Evolutionary conservation across 352 stramenopile genomes (phyloP).

Genomic region (Pythium rishiriense): DNA sequence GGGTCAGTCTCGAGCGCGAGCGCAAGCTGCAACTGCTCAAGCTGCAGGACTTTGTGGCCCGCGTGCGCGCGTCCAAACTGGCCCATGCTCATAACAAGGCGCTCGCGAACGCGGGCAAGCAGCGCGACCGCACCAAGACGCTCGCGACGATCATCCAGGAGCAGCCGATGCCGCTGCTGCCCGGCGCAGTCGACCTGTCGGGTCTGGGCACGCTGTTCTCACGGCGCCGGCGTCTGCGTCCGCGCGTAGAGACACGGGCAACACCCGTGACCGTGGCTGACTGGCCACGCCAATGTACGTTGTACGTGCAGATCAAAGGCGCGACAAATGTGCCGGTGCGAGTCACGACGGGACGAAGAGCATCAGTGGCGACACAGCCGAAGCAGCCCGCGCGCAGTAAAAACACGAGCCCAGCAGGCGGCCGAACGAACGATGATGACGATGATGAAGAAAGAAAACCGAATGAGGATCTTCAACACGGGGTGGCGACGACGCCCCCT

Average conservation of each 20-base stretch:
- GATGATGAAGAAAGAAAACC: conserved; percentile 10
- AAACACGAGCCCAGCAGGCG: not conserved
- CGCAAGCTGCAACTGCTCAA: conserved; percentile 47
- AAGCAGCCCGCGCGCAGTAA: not conserved
- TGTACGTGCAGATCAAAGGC: conserved; percentile 87
- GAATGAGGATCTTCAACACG: not conserved
- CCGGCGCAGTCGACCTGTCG: conserved; percentile 61
- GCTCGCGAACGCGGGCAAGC: conserved; percentile 4
- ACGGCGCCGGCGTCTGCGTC: conserved; percentile 48
- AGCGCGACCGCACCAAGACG: conserved; percentile 27
- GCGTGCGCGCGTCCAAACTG: conserved; percentile 41
- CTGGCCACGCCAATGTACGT: conserved; percentile 60
- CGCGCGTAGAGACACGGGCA: conserved; percentile 32
- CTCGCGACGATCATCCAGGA: conserved; percentile 84
- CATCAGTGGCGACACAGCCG: not conserved
- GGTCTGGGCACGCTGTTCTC: conserved; percentile 57
- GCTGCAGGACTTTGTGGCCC: conserved; percentile 67
- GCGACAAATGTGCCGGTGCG: conserved; percentile 74
- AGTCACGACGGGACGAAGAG: conserved; percentile 10
- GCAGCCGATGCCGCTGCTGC: conserved; percentile 76
- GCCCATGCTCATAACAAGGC: conserved; percentile 12
- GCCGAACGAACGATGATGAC: conserved; percentile 15
- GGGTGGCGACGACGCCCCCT: not conserved
- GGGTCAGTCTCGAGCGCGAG: conserved; percentile 50
- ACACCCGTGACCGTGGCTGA: conserved; percentile 37